Conservation (phyloP, 345 rosid genomes). For the Sonneratia caseolaris region DNA sequence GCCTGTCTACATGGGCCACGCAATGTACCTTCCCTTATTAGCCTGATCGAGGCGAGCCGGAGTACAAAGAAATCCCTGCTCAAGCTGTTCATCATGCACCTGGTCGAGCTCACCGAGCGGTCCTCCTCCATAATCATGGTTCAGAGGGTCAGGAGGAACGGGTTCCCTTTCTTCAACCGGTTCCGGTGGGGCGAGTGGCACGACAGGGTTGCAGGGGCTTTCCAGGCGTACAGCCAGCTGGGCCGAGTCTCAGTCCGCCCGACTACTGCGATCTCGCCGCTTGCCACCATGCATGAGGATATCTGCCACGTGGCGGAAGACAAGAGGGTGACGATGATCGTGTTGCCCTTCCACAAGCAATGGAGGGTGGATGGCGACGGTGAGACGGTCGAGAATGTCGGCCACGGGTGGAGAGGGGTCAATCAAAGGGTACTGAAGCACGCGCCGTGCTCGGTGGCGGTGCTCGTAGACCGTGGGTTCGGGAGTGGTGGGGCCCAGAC, state of each 20-base stretch:
- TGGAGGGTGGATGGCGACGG: conserved; percentile 40
- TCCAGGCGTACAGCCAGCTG: conserved; percentile 62
- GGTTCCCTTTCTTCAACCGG: conserved; percentile 58
- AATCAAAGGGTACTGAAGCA: conserved; percentile 57
- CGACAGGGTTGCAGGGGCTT: conserved; percentile 44
- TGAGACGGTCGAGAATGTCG: conserved; percentile 36
- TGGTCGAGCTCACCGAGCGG: conserved; percentile 72
- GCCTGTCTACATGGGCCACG: conserved; percentile 65
- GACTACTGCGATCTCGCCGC: conserved; percentile 47
- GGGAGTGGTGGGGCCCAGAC: conserved; percentile 30
- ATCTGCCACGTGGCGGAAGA: conserved; percentile 70
- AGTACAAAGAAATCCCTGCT: conserved; percentile 47
- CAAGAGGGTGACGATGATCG: conserved; percentile 49
- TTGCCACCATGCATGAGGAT: conserved; percentile 69
- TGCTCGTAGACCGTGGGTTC: conserved; percentile 79
- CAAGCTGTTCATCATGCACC: conserved; percentile 67
- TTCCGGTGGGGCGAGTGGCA: conserved; percentile 43
- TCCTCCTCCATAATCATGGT: conserved; percentile 69
- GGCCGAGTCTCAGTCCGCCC: conserved; percentile 59
- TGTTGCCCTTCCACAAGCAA: conserved; percentile 67
- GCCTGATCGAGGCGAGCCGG: conserved; percentile 52
- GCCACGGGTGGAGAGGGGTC: conserved; percentile 70
- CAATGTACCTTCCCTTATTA: conserved; percentile 53
- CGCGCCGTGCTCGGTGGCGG: conserved; percentile 68
- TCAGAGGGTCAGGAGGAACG: conserved; percentile 52